Evolutionary conservation across 345 rosid genomes (phyloP).

Genomic region (Aethionema arabicum): DNA sequence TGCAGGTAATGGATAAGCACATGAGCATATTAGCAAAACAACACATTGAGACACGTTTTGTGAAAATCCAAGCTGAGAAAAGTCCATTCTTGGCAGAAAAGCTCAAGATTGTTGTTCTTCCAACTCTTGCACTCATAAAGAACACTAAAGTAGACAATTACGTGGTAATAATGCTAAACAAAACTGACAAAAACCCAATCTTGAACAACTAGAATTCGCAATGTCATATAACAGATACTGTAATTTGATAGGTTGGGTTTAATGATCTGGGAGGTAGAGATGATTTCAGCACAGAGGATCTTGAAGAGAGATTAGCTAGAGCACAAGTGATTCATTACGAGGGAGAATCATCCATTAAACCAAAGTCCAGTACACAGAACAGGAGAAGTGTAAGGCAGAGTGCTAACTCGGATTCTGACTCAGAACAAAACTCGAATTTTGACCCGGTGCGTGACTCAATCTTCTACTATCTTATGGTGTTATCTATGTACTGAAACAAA

Average conservation of each 20-base stretch:
- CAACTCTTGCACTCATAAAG: conserved; percentile 91
- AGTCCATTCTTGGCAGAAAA: conserved; percentile 94
- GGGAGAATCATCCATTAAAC: conserved; percentile 68
- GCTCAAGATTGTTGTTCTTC: conserved; percentile 89
- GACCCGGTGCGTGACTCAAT: too few species aligned
- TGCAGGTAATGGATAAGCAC: conserved; percentile 96
- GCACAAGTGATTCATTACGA: conserved; percentile 78
- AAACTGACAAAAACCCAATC: neutral
- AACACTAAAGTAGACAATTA: conserved; percentile 97
- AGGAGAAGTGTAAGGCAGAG: conserved; percentile 77
- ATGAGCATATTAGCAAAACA: conserved; percentile 79
- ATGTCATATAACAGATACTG: too few species aligned
- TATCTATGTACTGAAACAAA: too few species aligned
- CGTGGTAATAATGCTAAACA: conserved; percentile 62
- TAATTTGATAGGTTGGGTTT: conserved; percentile 87
- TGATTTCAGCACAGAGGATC: conserved; percentile 83
- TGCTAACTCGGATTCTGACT: conserved; percentile 58
- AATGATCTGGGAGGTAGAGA: conserved; percentile 96
- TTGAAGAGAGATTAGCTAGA: conserved; percentile 89
- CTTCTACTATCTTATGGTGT: too few species aligned
- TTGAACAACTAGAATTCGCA: neutral
- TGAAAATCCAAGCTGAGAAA: conserved; percentile 95
- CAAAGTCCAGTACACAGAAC: conserved; percentile 49
- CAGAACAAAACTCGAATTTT: conserved; percentile 38
- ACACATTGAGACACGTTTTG: conserved; percentile 93